Conservation (phyloP, 2,329 filamentous ascomycete genomes). For the Didymellaceae sp. region DNA sequence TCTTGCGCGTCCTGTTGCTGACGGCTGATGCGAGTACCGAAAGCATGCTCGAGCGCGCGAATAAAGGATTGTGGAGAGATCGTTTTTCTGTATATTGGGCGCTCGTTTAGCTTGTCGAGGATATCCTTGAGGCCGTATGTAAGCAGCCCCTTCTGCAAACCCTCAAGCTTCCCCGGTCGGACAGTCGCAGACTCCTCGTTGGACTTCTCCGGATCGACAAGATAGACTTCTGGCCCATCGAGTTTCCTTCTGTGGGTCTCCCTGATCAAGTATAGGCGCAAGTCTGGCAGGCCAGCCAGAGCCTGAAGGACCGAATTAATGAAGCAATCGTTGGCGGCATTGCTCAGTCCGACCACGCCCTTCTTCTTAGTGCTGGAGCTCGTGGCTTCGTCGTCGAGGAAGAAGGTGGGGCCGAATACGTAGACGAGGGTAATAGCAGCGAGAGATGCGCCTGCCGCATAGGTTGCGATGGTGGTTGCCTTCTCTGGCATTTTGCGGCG, state of each 20-base stretch:
- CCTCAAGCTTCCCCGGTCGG: slow-evolving; percentile 58
- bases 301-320: slow-evolving; percentile 97
- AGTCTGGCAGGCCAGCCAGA: slow-evolving; percentile 84
- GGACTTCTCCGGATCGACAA: slow-evolving; percentile 60
- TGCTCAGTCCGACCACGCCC: slow-evolving; percentile 83
- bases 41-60: slow-evolving; percentile 80
- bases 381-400: slow-evolving; percentile 81
- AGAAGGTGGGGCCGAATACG: slow-evolving; percentile 96
- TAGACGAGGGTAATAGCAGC: slow-evolving; percentile 95
- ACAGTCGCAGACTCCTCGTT: slow-evolving; percentile 50
- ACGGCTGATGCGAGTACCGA: slow-evolving; percentile 86
- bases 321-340: slow-evolving; percentile 82
- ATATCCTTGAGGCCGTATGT: slow-evolving; percentile 91
- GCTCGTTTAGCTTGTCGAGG: slow-evolving; percentile 88
- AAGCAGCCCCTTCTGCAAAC: slow-evolving; percentile 79
- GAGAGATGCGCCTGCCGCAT: slow-evolving; percentile 93
- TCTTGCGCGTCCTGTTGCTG: slow-evolving; percentile 98
- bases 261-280: slow-evolving; percentile 89
- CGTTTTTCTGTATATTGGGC: slow-evolving; percentile 91
- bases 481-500: slow-evolving; percentile 75
- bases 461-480: slow-evolving; percentile 82
- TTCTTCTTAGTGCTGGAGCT: slow-evolving; percentile 69
- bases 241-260: slow-evolving; percentile 85
- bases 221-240: slow-evolving; percentile 79
- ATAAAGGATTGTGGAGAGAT: slow-evolving; percentile 90